Percentiles rank a stretch among this genome's conserved stretches.
Conservation (phyloP, 169 alveolate species). For the Perkinsus marinus region DNA sequence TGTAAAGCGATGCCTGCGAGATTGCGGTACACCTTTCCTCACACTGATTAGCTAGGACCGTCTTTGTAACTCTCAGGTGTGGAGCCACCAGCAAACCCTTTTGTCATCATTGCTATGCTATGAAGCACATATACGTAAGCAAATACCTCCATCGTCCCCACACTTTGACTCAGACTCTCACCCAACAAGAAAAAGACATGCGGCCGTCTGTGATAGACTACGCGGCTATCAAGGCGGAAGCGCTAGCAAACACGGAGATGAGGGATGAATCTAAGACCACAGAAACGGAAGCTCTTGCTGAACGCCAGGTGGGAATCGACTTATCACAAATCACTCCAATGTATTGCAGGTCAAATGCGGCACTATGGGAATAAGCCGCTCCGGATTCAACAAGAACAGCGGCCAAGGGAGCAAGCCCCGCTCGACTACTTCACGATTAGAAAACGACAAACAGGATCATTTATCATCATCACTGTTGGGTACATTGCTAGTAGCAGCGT, state of each 20-base stretch:
- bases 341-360: not conserved
- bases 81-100: not conserved
- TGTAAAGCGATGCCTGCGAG: not conserved
- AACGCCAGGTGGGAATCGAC: not conserved
- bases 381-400: not conserved
- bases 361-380: not conserved
- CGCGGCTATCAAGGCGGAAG: not conserved
- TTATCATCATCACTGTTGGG: not conserved
- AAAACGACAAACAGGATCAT: not conserved
- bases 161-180: not conserved
- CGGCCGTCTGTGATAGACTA: not conserved
- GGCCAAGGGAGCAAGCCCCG: not conserved
- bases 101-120: not conserved
- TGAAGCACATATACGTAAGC: conserved; percentile 2
- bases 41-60: not conserved
- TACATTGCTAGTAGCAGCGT: not conserved
- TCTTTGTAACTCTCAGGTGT: not conserved
- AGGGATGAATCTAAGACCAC: too few relatives aligned
- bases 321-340: not conserved
- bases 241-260: not conserved
- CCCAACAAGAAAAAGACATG: not conserved
- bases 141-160: not conserved
- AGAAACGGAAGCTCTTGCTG: not conserved
- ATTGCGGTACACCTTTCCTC: not conserved
- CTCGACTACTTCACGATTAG: not conserved